Conservation (phyloP, 2,329 filamentous ascomycete species). For the Epicoccum nigrum region DNA sequence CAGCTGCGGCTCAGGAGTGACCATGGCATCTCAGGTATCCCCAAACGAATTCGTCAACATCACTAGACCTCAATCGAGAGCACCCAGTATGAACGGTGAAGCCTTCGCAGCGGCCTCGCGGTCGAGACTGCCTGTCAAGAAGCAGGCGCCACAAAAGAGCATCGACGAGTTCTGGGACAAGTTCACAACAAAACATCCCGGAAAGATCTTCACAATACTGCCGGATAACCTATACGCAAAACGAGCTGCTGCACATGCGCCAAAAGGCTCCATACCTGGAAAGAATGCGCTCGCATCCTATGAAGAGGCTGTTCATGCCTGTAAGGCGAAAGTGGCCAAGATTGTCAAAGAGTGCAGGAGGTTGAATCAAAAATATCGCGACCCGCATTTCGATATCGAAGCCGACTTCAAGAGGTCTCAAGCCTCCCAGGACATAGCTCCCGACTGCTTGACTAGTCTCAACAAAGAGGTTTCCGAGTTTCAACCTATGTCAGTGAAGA, state of each 20-base stretch:
- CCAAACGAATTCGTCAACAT: constrained; percentile 47
- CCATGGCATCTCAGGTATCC: constrained; percentile 46
- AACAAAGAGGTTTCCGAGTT: constrained; percentile 48
- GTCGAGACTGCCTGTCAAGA: constrained; percentile 46
- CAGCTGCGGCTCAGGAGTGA: constrained; percentile 28
- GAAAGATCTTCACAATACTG: constrained; percentile 74
- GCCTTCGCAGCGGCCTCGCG: constrained; percentile 23
- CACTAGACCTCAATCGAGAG: constrained; percentile 43
- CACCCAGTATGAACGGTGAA: constrained; percentile 45
- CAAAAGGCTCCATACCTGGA: constrained; percentile 62
- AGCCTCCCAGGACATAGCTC: constrained; percentile 37
- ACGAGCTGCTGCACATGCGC: constrained; percentile 62
- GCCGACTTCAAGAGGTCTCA: constrained; percentile 67
- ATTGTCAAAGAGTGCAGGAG: constrained; percentile 70
- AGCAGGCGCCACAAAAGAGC: constrained; percentile 67
- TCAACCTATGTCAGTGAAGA: constrained; percentile 74
- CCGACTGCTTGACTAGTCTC: constrained; percentile 60
- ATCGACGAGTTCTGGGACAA: constrained; percentile 76
- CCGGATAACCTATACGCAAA: constrained; percentile 71
- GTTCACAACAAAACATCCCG: constrained; percentile 71
- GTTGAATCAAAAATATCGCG: constrained; percentile 83
- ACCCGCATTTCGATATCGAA: constrained; percentile 87
- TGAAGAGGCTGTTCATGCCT: constrained; percentile 72
- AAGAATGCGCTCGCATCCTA: constrained; percentile 71
- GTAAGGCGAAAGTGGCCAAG: constrained; percentile 64